Percentiles rank a stretch among this genome's conserved stretches.
Evolutionary conservation across 257 asterid genomes (phyloP).

Genomic region (Ballota nigra): DNA sequence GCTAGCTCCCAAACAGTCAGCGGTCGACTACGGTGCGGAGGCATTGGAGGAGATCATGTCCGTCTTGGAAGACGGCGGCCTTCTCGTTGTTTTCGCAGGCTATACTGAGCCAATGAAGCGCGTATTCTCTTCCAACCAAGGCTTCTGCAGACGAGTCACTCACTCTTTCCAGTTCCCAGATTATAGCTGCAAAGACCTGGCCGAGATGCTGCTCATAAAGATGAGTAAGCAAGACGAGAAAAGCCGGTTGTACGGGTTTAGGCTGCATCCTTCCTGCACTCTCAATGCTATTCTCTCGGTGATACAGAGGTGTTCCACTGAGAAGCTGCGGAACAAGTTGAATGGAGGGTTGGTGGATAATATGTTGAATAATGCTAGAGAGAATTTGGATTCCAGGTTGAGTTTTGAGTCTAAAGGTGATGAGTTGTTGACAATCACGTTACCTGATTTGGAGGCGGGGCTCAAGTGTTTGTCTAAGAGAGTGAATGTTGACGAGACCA

Average conservation of each 20-base stretch:
- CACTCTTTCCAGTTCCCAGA: constrained; percentile 71
- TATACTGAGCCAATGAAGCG: constrained; percentile 89
- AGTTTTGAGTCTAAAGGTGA: constrained; percentile 60
- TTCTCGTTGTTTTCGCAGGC: constrained; percentile 84
- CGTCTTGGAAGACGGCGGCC: constrained; percentile 68
- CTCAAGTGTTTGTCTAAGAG: constrained; percentile 35
- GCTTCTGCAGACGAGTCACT: constrained; percentile 82
- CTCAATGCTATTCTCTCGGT: constrained; percentile 43
- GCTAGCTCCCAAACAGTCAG: constrained; percentile 46
- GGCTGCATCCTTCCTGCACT: constrained; percentile 54
- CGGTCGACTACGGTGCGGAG: constrained; percentile 69
- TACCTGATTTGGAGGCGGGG: constrained; percentile 69
- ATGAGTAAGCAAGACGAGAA: constrained; percentile 58
- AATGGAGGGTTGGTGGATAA: constrained; percentile 85
- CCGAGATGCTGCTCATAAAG: constrained; percentile 71
- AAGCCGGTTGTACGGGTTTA: constrained; percentile 62
- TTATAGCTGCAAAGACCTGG: constrained; percentile 60
- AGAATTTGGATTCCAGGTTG: constrained; percentile 68
- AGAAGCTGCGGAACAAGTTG: constrained; percentile 68
- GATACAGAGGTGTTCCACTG: constrained; percentile 48
- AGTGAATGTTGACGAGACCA: constrained; percentile 21
- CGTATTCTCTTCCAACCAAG: constrained; percentile 73
- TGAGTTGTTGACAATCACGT: constrained; percentile 53
- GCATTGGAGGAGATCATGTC: constrained; percentile 96
- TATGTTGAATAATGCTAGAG: constrained; percentile 73